phyloP scores from a whole-genome alignment of 345 rosid species.

The Aurinia saxatilis region DNA sequence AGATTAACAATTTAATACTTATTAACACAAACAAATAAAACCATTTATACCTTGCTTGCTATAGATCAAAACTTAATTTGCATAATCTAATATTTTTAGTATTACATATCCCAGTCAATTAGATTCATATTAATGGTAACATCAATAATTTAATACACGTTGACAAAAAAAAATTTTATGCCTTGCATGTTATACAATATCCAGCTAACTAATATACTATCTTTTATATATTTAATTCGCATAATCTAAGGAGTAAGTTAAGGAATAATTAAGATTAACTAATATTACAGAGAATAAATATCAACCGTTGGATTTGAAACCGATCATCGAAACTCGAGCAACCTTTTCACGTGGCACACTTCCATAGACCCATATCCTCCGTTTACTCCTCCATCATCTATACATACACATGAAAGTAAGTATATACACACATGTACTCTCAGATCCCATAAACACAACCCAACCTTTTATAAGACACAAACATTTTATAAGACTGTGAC shows the following conservation, averaged over 20 bases:
- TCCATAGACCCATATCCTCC: slow-evolving; percentile 24
- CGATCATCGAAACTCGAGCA: slow-evolving; percentile 16
- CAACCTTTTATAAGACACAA: slow-evolving; percentile 4
- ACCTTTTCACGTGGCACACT: slow-evolving; percentile 23
- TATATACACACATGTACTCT: slow-evolving; percentile 11
- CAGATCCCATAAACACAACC: slow-evolving; percentile 17
- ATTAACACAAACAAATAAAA: no score
- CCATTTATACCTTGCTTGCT: no score
- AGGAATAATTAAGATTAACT: neutral
- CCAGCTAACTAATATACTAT: neutral
- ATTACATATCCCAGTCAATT: no score
- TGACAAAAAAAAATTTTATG: no score
- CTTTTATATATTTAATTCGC: neutral
- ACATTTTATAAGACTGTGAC: no score
- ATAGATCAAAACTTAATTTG: no score
- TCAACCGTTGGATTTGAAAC: slow-evolving; percentile 15
- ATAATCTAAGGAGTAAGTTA: neutral
- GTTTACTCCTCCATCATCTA: slow-evolving; percentile 24
- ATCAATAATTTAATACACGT: no score
- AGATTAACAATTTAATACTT: no score
- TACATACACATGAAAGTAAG: neutral
- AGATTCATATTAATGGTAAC: no score
- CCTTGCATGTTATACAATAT: neutral
- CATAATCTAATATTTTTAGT: no score
- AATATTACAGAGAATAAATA: neutral